Evolutionary conservation across 768 basidiomycete species (phyloP).

Genomic region (Coprinopsis marcescibilis): DNA sequence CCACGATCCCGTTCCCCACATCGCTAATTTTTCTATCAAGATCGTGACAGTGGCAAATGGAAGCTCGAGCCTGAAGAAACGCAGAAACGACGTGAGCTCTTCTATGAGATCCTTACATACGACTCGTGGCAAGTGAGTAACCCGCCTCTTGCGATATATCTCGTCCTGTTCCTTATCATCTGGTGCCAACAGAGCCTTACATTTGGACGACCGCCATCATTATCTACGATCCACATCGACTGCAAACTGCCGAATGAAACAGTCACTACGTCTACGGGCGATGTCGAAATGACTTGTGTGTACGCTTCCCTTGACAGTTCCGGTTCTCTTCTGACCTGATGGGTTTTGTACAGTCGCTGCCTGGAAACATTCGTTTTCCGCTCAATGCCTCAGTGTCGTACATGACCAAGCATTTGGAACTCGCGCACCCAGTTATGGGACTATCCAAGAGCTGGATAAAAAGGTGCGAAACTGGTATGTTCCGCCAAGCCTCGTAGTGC

Average conservation of each 20-base stretch:
- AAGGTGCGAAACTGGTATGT: constrained; percentile 60
- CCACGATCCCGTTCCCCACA: constrained; percentile 6
- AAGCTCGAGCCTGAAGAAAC: constrained; percentile 52
- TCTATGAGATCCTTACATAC: constrained; percentile 63
- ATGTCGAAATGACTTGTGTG: constrained; percentile 61
- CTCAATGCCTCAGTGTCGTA: constrained; percentile 56
- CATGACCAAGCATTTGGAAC: constrained; percentile 68
- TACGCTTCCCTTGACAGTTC: constrained; percentile 8
- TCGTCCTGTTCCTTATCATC: constrained; percentile 4
- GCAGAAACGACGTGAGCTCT: constrained; percentile 49
- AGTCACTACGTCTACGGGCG: constrained; percentile 38
- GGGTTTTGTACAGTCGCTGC: constrained; percentile 45
- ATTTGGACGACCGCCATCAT: constrained; percentile 65
- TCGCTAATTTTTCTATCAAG: constrained; percentile 26
- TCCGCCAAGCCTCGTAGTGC: constrained; percentile 58
- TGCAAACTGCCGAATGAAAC: constrained; percentile 45
- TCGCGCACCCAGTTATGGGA: constrained; percentile 52
- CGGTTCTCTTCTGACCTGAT: constrained; percentile 4
- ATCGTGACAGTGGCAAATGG: constrained; percentile 66
- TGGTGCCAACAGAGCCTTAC: constrained; percentile 52
- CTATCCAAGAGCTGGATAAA: constrained; percentile 59
- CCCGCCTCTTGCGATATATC: constrained; percentile 2
- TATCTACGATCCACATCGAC: constrained; percentile 52
- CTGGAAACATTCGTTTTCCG: constrained; percentile 66
- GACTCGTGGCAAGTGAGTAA: constrained; percentile 64